These are phyloP conservation scores for Thalia dealbata DNA, from an alignment of 176 grass and related monocot species.

Conservation along the genomic window DNA sequence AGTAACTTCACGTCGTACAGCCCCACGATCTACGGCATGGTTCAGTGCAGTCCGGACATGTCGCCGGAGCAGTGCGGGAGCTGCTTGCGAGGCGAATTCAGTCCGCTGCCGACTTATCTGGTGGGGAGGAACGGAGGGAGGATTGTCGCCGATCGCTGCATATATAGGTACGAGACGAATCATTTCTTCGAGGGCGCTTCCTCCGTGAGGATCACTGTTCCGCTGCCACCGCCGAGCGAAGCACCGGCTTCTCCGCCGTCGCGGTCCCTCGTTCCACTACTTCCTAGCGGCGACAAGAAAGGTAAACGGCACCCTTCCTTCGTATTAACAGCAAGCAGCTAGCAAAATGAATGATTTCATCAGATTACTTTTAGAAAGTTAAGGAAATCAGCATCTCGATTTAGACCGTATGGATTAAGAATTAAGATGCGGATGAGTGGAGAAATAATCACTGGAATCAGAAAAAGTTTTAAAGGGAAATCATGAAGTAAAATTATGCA, in stretches of 20 bases:
- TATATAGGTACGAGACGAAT: constrained; percentile 36
- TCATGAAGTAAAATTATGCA: too few relatives aligned
- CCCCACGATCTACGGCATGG: not conserved
- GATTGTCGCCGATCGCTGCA: constrained; percentile 39
- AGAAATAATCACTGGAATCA: too few relatives aligned
- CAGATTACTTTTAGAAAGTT: too few relatives aligned
- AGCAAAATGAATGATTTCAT: too few relatives aligned
- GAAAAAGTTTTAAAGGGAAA: too few relatives aligned
- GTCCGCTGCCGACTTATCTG: not conserved
- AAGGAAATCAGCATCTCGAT: too few relatives aligned
- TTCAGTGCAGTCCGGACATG: constrained; percentile 3
- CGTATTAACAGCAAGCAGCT: too few relatives aligned
- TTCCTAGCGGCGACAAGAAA: too few relatives aligned
- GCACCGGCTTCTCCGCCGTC: constrained; percentile 2
- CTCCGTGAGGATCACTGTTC: constrained; percentile 13
- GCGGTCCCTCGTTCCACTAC: too few relatives aligned
- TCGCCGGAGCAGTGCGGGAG: constrained; percentile 7
- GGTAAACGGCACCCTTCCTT: too few relatives aligned
- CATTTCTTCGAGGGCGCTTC: constrained; percentile 21
- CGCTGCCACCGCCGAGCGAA: not conserved
- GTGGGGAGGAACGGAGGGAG: constrained; percentile 25
- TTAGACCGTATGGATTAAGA: too few relatives aligned
- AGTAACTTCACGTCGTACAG: not conserved
- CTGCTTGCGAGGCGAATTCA: constrained; percentile 24
- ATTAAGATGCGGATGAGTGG: too few relatives aligned